These are phyloP conservation scores for Ceraceosorus guamensis DNA, from an alignment of 1,284 basidiomycete species.

Conservation along the genomic window DNA sequence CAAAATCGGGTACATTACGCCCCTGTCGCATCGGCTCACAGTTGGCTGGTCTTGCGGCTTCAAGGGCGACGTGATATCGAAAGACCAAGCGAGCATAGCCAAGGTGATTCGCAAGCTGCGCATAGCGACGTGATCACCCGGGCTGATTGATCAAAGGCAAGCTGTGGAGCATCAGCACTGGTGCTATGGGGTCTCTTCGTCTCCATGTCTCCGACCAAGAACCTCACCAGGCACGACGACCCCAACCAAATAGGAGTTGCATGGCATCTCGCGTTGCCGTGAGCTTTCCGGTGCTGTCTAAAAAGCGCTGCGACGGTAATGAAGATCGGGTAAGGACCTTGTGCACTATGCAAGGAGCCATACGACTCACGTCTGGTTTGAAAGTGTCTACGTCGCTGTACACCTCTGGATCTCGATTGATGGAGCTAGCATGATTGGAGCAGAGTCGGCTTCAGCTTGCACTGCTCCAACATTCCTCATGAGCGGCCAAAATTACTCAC, in stretches of 20 bases:
- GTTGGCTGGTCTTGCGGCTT: no score
- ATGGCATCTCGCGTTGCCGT: background rate
- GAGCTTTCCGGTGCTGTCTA: background rate
- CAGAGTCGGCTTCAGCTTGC: background rate
- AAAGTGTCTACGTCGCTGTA: slow-evolving; percentile 26
- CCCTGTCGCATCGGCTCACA: no score
- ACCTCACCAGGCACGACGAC: background rate
- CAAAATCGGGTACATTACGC: no score
- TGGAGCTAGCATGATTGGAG: slow-evolving; percentile 2
- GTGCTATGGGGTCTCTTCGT: background rate
- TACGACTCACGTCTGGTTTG: slow-evolving; percentile 11
- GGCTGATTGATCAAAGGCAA: background rate
- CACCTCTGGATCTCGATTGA: slow-evolving; percentile 29
- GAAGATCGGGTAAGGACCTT: background rate
- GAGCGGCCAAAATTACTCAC: slow-evolving; percentile 4
- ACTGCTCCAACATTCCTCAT: slow-evolving; percentile 22
- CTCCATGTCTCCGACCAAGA: background rate
- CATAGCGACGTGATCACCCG: background rate
- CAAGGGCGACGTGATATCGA: background rate
- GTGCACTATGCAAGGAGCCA: background rate
- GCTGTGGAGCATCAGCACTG: background rate
- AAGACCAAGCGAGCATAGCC: background rate
- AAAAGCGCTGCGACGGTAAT: background rate
- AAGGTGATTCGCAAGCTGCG: background rate
- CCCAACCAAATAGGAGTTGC: background rate